These are phyloP conservation scores for Cryptococcus neoformans DNA, from an alignment of 1,284 basidiomycete species.

Conservation along the genomic window DNA sequence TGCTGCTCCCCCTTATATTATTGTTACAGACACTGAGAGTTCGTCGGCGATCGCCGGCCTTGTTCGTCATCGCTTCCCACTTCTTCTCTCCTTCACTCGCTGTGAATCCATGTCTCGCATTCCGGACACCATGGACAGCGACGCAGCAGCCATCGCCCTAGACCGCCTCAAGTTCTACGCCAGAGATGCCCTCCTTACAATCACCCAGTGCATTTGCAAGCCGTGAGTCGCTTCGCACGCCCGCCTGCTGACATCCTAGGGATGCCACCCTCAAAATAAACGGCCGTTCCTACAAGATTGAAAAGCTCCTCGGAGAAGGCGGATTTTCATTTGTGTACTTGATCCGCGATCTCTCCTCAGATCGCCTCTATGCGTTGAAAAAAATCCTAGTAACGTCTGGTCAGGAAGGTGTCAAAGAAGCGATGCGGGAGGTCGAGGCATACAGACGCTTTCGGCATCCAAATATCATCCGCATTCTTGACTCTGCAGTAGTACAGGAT, in stretches of 20 bases:
- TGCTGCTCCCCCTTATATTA: no score
- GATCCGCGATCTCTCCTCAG: conserved; percentile 62
- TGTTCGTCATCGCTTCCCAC: no score
- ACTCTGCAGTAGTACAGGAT: conserved; percentile 92
- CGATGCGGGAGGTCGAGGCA: conserved; percentile 87
- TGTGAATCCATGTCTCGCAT: no score
- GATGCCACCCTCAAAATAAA: conserved; percentile 80
- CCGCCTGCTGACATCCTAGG: conserved; percentile 12
- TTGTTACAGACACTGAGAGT: no score
- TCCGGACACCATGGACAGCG: conserved; percentile 11
- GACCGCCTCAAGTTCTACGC: conserved; percentile 44
- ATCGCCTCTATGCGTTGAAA: conserved; percentile 89
- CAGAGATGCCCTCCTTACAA: conserved; percentile 31
- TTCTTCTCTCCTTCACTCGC: no score
- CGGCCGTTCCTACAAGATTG: conserved; percentile 83
- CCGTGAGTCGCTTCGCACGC: conserved; percentile 30
- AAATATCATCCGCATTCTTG: conserved; percentile 53
- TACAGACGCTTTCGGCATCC: conserved; percentile 83
- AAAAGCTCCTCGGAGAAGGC: conserved; percentile 88
- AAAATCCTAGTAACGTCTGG: conserved; percentile 87
- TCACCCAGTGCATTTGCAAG: conserved; percentile 49
- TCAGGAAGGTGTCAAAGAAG: conserved; percentile 51
- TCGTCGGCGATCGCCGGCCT: no score
- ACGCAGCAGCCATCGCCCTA: conserved; percentile 38
- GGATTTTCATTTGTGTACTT: conserved; percentile 94